Base-by-base conservation (phyloP, 352 stramenopile species). In the Phytophthora syringae region DNA sequence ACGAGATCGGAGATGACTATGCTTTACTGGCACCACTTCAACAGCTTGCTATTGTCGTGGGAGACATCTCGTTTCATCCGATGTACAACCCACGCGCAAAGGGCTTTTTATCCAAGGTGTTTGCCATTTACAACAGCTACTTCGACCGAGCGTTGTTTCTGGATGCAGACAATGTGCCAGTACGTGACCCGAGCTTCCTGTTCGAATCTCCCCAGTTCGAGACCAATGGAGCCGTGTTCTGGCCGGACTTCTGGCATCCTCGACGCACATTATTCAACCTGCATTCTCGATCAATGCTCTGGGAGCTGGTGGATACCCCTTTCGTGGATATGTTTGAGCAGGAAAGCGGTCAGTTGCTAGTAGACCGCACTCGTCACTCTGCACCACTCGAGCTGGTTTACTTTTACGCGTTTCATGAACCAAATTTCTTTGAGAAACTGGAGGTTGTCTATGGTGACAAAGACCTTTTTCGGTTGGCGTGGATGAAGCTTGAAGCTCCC, bases 221-320 rank as follows among this genome's bases (percentile, higher is more conserved):
- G 21, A 42, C 45, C 2, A 75, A 66, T 0, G 80, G 81, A 7
- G 80, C 81, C 9, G 22, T 92, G 0, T 89, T 92, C 48, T 92
- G 82, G 82, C 82, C 82, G 1, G 82, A 91, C 40, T 88, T 88
- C 45, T 91, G 76, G 78, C 80, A 90, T 36, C 76, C 78, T 9
- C 51, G 28, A 21, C 66, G 72, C 45, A 82, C 78, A 1, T 74
- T 88, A 21, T 89, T 87, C 57, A 89, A 89, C 59, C 43, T 89
- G 16, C 74, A 89, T 36, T 64, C 69, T 21, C 45, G 62, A 32
- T 84, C 74, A 22, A 71, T 86, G 45, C 57, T 89, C 13, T 89
- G 80, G 80, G 71, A 84, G 32, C 42, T 85, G 25, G 51, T 89
- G 13, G 77, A 68, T 20, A 47, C 73, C 13, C 53, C 60, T 3